phyloP scores from a whole-genome alignment of 2,329 filamentous ascomycete genomes.

The Diaporthe batatas region DNA sequence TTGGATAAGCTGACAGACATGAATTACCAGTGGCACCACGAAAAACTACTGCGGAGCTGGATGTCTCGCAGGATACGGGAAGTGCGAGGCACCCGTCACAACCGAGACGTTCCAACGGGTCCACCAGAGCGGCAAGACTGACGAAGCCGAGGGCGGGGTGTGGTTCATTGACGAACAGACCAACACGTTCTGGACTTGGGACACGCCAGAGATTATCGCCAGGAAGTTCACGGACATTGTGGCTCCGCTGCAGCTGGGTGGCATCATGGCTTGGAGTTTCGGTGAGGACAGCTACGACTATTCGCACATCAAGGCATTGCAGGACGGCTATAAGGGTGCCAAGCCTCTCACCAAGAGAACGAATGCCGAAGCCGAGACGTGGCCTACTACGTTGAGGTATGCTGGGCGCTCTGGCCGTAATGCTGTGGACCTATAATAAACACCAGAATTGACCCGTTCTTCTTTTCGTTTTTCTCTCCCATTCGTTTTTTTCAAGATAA shows the following conservation, averaged over 20 bases:
- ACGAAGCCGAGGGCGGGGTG: not conserved
- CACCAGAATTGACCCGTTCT: too few species aligned
- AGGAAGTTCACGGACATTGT: slow-evolving; percentile 2
- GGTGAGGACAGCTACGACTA: slow-evolving; percentile 16
- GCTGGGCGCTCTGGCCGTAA: not conserved
- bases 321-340: not conserved
- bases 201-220: not conserved
- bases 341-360: not conserved
- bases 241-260: not conserved
- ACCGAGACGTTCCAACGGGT: slow-evolving; percentile 2
- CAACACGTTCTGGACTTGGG: slow-evolving; percentile 30
- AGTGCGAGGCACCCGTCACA: not conserved
- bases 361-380: not conserved
- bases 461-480: too few species aligned
- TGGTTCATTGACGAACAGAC: slow-evolving; percentile 8
- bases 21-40: not conserved
- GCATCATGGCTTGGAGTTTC: slow-evolving; percentile 21
- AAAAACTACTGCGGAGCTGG: not conserved
- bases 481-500: too few species aligned
- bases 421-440: not conserved
- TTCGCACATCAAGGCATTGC: not conserved
- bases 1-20: not conserved
- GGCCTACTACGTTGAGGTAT: not conserved
- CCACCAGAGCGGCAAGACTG: not conserved
- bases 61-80: slow-evolving; percentile 15